These are phyloP conservation scores for Corymbia calophylla DNA, from an alignment of 441 rosid genomes.

Conservation along the genomic window DNA sequence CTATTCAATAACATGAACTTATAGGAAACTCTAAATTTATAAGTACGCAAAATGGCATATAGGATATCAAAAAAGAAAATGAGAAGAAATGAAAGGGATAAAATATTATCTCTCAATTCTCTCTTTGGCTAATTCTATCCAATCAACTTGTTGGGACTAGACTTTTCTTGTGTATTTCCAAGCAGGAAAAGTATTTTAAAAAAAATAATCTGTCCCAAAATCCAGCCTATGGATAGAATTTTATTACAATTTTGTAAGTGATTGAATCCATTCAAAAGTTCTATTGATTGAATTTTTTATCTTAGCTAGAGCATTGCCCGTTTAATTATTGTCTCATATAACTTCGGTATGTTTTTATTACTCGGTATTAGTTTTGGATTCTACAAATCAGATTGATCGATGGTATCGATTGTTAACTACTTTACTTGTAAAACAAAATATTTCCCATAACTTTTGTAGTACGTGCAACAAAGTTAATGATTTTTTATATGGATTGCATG, in stretches of 20 bases:
- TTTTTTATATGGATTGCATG: background rate
- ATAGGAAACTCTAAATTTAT: background rate
- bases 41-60: background rate
- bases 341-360: background rate
- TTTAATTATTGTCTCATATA: background rate
- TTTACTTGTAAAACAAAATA: background rate
- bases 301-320: background rate
- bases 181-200: background rate
- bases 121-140: background rate
- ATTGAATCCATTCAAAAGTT: background rate
- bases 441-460: background rate
- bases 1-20: background rate
- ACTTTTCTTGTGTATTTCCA: background rate
- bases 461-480: background rate
- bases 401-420: background rate
- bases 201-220: rapidly evolving
- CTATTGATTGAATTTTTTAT: background rate
- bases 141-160: background rate
- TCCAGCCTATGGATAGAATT: background rate
- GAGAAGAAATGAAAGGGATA: background rate
- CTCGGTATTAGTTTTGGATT: background rate
- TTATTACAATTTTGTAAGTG: background rate
- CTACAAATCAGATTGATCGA: background rate
- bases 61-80: background rate
- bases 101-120: background rate